These are phyloP conservation scores for Pythium rhizo-oryzae DNA, from an alignment of 352 stramenopile genomes.

Conservation along the genomic window DNA sequence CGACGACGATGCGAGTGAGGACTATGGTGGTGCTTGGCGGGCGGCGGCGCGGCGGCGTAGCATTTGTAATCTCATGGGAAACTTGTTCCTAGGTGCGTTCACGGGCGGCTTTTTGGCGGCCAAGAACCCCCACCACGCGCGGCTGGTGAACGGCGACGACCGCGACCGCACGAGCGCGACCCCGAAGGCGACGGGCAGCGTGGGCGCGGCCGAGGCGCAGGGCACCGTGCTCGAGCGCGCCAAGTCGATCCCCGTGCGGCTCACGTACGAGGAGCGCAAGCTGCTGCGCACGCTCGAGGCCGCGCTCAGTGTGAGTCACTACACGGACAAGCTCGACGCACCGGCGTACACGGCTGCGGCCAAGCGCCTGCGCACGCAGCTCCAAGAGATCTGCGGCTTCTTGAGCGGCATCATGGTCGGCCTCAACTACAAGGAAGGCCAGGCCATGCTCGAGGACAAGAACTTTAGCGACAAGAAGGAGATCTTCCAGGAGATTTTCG, in stretches of 20 bases:
- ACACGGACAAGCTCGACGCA: slow-evolving; percentile 93
- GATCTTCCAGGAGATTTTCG: slow-evolving; percentile 93
- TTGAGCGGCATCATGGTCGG: slow-evolving; percentile 91
- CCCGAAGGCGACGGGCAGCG: slow-evolving; percentile 16
- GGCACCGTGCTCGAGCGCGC: slow-evolving; percentile 86
- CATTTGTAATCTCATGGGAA: slow-evolving; percentile 89
- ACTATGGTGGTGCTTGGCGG: slow-evolving; percentile 31
- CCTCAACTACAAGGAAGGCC: slow-evolving; percentile 88
- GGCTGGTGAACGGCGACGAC: neutral
- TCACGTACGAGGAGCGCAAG: slow-evolving; percentile 95
- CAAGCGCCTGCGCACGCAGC: slow-evolving; percentile 86
- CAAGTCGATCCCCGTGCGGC: slow-evolving; percentile 96
- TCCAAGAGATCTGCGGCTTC: slow-evolving; percentile 93
- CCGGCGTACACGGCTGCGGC: slow-evolving; percentile 58
- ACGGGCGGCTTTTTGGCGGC: slow-evolving; percentile 5
- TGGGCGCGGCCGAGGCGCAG: slow-evolving; percentile 22
- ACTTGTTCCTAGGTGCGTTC: slow-evolving; percentile 76
- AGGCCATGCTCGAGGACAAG: slow-evolving; percentile 87
- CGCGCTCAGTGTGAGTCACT: slow-evolving; percentile 92
- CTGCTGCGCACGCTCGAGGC: slow-evolving; percentile 94
- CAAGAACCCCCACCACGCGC: slow-evolving; percentile 14
- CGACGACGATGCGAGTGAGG: slow-evolving; percentile 30
- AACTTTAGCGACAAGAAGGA: slow-evolving; percentile 88
- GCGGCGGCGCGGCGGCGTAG: slow-evolving; percentile 44
- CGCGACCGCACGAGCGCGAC: neutral